These are phyloP conservation scores for Blumeria graminis DNA, from an alignment of 2,329 filamentous ascomycete genomes.

Conservation along the genomic window DNA sequence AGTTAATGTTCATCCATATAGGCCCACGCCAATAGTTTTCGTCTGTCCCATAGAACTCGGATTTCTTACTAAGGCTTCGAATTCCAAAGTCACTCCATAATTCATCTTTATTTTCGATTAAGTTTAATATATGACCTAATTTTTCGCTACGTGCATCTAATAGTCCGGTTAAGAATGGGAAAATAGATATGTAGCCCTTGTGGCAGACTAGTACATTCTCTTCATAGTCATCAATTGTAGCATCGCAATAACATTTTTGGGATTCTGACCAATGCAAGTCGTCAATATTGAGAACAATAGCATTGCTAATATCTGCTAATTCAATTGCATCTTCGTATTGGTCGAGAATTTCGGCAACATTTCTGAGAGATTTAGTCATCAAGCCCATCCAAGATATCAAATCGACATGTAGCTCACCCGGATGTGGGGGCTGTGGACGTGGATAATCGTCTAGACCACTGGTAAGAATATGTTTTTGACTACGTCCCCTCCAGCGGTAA, in stretches of 20 bases:
- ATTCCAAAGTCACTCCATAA: conserved; percentile 84
- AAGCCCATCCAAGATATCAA: conserved; percentile 94
- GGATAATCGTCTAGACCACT: conserved; percentile 94
- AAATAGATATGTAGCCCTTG: conserved; percentile 85
- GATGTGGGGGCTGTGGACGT: conserved; percentile 76
- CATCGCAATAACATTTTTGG: conserved; percentile 72
- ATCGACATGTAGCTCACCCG: conserved; percentile 86
- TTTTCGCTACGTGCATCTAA: conserved; percentile 49
- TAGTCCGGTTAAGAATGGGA: conserved; percentile 74
- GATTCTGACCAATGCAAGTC: conserved; percentile 81
- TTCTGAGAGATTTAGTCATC: conserved; percentile 68
- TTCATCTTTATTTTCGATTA: conserved; percentile 59
- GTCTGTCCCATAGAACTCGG: conserved; percentile 62
- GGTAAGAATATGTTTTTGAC: conserved; percentile 65
- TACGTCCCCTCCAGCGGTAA: conserved; percentile 86
- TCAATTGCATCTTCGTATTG: conserved; percentile 52
- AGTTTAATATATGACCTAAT: conserved; percentile 48
- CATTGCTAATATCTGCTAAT: conserved; percentile 46
- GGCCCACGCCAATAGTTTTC: conserved; percentile 97
- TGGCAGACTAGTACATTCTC: conserved; percentile 79
- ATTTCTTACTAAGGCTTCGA: conserved; percentile 63
- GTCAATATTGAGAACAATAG: conserved; percentile 65
- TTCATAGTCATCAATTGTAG: conserved; percentile 85
- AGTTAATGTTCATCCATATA: conserved; percentile 93
- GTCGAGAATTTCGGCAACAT: conserved; percentile 53